Percentiles rank a stretch among this genome's conserved stretches.
Evolutionary conservation across 2,329 filamentous ascomycete species (phyloP).

Genomic region (Metarhizium robertsii): DNA sequence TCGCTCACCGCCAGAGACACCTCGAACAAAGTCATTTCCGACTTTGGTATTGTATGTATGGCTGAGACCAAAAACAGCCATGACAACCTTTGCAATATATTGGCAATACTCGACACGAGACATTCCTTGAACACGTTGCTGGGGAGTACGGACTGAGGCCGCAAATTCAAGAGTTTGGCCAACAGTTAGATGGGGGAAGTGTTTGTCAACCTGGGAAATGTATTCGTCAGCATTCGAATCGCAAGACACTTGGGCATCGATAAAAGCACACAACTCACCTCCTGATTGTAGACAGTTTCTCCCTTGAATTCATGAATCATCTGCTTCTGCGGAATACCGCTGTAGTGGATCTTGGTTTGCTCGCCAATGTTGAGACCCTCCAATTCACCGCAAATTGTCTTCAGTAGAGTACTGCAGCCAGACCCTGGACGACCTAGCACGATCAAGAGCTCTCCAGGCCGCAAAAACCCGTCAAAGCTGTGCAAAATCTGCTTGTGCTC

Average conservation of each 20-base stretch:
- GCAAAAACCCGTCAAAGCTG: constrained; percentile 54
- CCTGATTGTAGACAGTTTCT: constrained; percentile 66
- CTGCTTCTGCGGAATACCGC: constrained; percentile 43
- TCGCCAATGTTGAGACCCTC: constrained; percentile 46
- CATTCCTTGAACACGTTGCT: constrained; percentile 53
- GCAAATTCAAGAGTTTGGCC: constrained; percentile 68
- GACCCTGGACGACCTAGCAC: constrained; percentile 59
- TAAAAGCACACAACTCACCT: constrained; percentile 29
- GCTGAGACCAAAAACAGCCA: constrained; percentile 62
- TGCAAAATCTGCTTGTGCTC: constrained; percentile 50
- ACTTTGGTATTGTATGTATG: constrained; percentile 67
- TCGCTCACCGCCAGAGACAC: constrained; percentile 61
- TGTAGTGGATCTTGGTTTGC: constrained; percentile 48
- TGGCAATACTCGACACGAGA: constrained; percentile 48
- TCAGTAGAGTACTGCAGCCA: constrained; percentile 56
- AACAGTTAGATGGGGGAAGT: constrained; percentile 71
- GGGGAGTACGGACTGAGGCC: constrained; percentile 57
- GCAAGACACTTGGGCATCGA: not conserved
- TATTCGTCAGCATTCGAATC: not conserved
- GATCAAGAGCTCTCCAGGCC: constrained; percentile 57
- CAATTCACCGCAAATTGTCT: constrained; percentile 50
- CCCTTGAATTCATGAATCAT: constrained; percentile 54
- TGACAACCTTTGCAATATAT: constrained; percentile 57
- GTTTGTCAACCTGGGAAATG: constrained; percentile 48
- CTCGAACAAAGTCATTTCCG: constrained; percentile 64